A percentile compares a stretch with the other conserved stretches of the same genome.
phyloP scores from a whole-genome alignment of 2,329 filamentous ascomycete species.

The Claviceps citrina region DNA sequence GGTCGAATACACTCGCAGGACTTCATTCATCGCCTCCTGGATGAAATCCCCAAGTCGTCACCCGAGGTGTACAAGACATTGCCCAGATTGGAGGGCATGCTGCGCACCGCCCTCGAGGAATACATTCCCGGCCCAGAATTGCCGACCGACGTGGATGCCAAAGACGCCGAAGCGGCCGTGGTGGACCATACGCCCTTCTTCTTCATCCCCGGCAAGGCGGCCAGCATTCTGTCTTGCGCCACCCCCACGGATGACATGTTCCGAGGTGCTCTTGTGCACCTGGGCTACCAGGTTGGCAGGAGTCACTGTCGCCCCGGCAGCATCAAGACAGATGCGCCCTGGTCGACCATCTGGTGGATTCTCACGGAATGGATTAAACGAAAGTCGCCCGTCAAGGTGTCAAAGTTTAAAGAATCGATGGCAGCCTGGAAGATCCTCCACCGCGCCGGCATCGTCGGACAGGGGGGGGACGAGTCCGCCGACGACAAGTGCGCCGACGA shows the following conservation, averaged over 20 bases:
- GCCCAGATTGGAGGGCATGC: conserved; percentile 75
- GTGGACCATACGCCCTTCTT: conserved; percentile 74
- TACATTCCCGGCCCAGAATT: conserved; percentile 24
- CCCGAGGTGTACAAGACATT: conserved; percentile 63
- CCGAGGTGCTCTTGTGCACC: conserved; percentile 61
- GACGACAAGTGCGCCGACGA: conserved; percentile 2
- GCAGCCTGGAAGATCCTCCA: conserved; percentile 56
- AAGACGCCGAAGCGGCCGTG: conserved; percentile 39
- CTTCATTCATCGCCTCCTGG: conserved; percentile 68
- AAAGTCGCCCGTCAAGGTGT: conserved; percentile 60
- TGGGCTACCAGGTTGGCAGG: conserved; percentile 71
- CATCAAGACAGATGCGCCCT: conserved; percentile 87
- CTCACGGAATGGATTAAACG: conserved; percentile 86
- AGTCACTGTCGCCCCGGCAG: conserved; percentile 83
- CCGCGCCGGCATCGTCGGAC: conserved; percentile 22
- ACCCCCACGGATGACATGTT: conserved; percentile 68
- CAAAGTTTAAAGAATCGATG: conserved; percentile 51
- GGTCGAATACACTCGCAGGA: conserved; percentile 72
- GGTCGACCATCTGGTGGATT: conserved; percentile 78
- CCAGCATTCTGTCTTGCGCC: conserved; percentile 62
- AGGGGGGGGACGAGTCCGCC: conserved; percentile 9
- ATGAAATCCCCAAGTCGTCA: conserved; percentile 52
- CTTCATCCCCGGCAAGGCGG: conserved; percentile 59
- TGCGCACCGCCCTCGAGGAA: conserved; percentile 77
- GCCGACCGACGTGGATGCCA: conserved; percentile 23